A percentile compares a stretch with the other conserved stretches of the same genome.
Evolutionary conservation across 1,284 basidiomycete species (phyloP).

Genomic region (Pseudozyma thailandica): DNA sequence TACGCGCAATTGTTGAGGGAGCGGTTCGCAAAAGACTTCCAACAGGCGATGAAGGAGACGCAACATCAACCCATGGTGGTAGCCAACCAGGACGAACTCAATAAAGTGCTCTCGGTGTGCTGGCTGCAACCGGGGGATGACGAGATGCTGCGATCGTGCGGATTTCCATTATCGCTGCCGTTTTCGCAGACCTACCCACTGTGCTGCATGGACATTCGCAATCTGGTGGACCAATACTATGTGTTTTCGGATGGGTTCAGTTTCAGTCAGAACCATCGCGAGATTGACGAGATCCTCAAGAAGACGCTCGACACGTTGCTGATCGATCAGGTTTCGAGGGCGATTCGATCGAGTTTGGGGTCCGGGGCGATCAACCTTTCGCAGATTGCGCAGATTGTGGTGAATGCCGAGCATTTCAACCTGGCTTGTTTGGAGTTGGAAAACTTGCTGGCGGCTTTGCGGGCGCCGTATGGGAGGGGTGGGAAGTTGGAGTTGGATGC

Average conservation of each 20-base stretch:
- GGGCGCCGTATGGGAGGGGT: conserved; percentile 79
- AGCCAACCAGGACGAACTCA: conserved; percentile 78
- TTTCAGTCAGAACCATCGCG: conserved; percentile 76
- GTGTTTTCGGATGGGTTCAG: conserved; percentile 93
- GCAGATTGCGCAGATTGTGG: conserved; percentile 92
- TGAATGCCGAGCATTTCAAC: conserved; percentile 92
- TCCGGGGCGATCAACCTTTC: conserved; percentile 78
- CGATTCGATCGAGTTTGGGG: conserved; percentile 79
- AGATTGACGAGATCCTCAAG: conserved; percentile 90
- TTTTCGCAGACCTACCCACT: conserved; percentile 96
- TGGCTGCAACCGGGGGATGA: conserved; percentile 76
- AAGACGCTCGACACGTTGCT: conserved; percentile 91
- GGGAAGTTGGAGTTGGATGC: conserved; percentile 80
- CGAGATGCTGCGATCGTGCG: conserved; percentile 29
- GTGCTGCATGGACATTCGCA: conserved; percentile 94
- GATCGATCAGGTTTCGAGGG: conserved; percentile 81
- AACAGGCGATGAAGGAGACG: conserved; percentile 77
- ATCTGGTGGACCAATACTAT: conserved; percentile 95
- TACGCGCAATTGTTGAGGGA: conserved; percentile 85
- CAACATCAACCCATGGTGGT: conserved; percentile 92
- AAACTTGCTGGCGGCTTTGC: conserved; percentile 77
- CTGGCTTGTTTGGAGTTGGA: conserved; percentile 87
- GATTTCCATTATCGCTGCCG: conserved; percentile 82
- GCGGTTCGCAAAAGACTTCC: conserved; percentile 78
- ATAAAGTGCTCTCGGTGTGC: conserved; percentile 81